Base-by-base conservation (phyloP, 2,329 filamentous ascomycete genomes). In the Pestalotiopsis sp. region DNA sequence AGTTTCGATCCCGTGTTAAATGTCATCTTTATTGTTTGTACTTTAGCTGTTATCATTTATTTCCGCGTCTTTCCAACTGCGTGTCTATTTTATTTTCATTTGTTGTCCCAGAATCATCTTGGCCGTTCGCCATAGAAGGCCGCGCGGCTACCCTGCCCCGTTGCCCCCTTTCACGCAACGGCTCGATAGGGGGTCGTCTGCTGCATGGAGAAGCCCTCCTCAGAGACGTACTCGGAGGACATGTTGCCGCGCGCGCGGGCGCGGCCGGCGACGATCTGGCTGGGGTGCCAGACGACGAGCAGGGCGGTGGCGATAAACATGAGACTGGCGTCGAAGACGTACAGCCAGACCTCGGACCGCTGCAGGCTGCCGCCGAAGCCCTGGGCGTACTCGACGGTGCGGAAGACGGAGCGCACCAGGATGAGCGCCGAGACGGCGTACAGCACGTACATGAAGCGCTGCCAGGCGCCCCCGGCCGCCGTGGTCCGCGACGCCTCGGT, bases 341-440 rank as follows among this genome's bases (percentile, higher is more conserved):
- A 79, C 20, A 78, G 62, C 27, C 70, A 72, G 36, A 49, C 68
- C 68, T 79, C 78, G 52, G 75, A 72, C 41, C 45, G 62, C 58
- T 77, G 61, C 9, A 78, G 49, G 13, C 73, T 76, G 1, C 76
- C 78, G 31, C 66, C 68, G 3, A 71, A 68, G 5, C 78, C 78
- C 65, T 74, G 72, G 2, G 69, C 73, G 69, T 82, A 83, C 72
- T 83, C 81, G 11, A 82, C 70, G 12, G 80, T 74, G 31, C 81
- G 76, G 61, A 80, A 79, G n/a, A 80, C 66, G 49, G 76, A 79
- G 36, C 81, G 74, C 13, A 81, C 70, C 27, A 79, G 74, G 59
- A 83, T 82, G 31, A 80, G 73, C 0, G 69, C 39, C 63, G 61
- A 67, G 23, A 70, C 67, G 23, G 57, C 57, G 49, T 68, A 70